A percentile compares a stretch with the other conserved stretches of the same genome.
Evolutionary conservation across 2,329 filamentous ascomycete species (phyloP).

Genomic region (Beauveria bassiana): DNA sequence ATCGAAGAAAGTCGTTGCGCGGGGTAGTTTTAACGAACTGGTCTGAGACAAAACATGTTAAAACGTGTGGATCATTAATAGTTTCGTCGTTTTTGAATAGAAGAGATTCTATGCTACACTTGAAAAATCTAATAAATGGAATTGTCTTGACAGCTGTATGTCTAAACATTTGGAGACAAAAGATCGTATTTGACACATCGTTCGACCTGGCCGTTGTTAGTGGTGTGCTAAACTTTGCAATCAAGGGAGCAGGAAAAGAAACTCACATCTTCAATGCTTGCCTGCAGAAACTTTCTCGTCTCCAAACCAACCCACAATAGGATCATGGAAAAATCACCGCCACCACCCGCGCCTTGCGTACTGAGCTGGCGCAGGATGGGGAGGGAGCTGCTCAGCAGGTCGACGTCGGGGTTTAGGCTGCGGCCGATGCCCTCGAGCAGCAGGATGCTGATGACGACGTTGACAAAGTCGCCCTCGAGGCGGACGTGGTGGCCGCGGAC

Average conservation of each 20-base stretch:
- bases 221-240: neutral
- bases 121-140: conserved; percentile 3
- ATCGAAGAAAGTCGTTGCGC: too few relatives aligned
- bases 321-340: conserved; percentile 78
- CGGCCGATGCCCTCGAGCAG: conserved; percentile 91
- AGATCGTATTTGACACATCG: conserved; percentile 86
- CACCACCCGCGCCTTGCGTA: conserved; percentile 63
- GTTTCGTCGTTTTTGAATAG: neutral
- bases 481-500: conserved; percentile 87
- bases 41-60: too few relatives aligned
- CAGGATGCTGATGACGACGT: conserved; percentile 91
- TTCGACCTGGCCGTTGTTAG: conserved; percentile 54
- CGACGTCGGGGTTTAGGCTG: conserved; percentile 75
- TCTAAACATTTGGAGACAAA: conserved; percentile 75
- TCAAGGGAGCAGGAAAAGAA: conserved; percentile 11
- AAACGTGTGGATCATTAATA: neutral
- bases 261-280: conserved; percentile 78
- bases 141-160: neutral
- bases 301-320: conserved; percentile 89
- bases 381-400: conserved; percentile 77
- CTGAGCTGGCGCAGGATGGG: conserved; percentile 87
- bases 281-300: conserved; percentile 80
- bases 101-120: neutral
- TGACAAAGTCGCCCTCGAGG: conserved; percentile 95
- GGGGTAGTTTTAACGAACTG: neutral